phyloP scores from a whole-genome alignment of 495 filamentous ascomycete species.

The Annulohypoxylon bovei region DNA sequence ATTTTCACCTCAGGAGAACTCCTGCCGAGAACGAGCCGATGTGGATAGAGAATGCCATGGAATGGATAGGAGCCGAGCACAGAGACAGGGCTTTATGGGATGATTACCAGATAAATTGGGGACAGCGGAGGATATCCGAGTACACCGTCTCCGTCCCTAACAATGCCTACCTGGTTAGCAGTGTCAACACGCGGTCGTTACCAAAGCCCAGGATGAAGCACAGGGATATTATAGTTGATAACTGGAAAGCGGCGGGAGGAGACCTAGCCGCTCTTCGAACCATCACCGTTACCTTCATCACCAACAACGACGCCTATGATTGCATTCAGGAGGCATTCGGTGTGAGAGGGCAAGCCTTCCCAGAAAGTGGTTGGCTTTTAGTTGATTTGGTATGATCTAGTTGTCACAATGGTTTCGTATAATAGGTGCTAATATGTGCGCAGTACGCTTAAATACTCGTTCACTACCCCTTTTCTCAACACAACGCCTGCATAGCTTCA shows the following conservation, averaged over 20 bases:
- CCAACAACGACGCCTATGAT: neutral
- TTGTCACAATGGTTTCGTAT: neutral
- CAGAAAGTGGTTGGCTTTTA: neutral
- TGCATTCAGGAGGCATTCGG: conserved; percentile 3
- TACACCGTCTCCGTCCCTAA: conserved; percentile 13
- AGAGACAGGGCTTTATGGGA: neutral
- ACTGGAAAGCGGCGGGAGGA: conserved; percentile 10
- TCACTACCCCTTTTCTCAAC: neutral
- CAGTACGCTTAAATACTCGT: conserved; percentile 5
- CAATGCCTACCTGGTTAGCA: neutral
- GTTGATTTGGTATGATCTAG: conserved; percentile 13
- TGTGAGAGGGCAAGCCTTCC: neutral
- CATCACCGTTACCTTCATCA: conserved; percentile 7
- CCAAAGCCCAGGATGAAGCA: conserved; percentile 14
- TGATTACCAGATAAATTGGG: neutral
- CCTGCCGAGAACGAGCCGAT: neutral
- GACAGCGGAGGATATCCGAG: neutral
- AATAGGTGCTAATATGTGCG: neutral
- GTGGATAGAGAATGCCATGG: neutral
- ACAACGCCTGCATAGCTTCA: neutral
- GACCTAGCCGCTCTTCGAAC: neutral
- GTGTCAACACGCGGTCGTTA: neutral
- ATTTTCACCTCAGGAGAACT: neutral
- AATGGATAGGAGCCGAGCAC: neutral
- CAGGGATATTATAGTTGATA: conserved; percentile 24